phyloP scores from a whole-genome alignment of 495 filamentous ascomycete genomes.

The Penicillium odoratum region DNA sequence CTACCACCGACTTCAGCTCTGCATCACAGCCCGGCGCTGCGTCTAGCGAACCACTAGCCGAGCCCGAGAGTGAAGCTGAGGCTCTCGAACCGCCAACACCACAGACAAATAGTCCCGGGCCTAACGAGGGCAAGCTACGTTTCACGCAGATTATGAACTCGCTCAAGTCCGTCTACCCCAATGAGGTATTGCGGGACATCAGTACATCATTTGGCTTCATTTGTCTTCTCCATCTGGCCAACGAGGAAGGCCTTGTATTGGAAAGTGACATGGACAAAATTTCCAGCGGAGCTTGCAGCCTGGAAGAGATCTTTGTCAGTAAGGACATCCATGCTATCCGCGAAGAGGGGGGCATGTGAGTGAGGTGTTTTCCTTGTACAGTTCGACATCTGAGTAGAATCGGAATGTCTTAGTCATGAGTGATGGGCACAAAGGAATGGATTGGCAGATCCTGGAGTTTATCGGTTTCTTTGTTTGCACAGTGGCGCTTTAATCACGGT shows the following conservation, averaged over 20 bases:
- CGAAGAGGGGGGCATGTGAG: constrained; percentile 40
- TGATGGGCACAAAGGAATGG: constrained; percentile 18
- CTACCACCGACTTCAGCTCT: constrained; percentile 35
- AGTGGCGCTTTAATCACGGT: constrained; percentile 18
- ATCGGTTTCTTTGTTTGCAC: constrained; percentile 23
- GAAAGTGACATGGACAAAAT: constrained; percentile 46
- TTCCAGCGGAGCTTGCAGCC: constrained; percentile 23
- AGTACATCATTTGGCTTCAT: constrained; percentile 98
- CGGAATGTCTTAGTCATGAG: constrained; percentile 22
- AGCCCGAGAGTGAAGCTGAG: constrained; percentile 31
- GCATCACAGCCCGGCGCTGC: constrained; percentile 29
- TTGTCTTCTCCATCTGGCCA: constrained; percentile 90
- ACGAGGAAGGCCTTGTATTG: constrained; percentile 87
- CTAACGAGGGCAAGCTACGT: constrained; percentile 56
- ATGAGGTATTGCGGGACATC: constrained; percentile 84
- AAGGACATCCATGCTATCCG: constrained; percentile 42
- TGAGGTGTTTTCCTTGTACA: constrained; percentile 28
- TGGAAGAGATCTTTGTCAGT: constrained; percentile 49
- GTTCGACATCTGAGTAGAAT: constrained; percentile 15
- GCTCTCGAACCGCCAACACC: constrained; percentile 36
- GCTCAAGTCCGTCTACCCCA: constrained; percentile 81
- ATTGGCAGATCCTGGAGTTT: constrained; percentile 34
- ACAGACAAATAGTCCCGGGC: constrained; percentile 26
- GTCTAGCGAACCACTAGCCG: constrained; percentile 23
- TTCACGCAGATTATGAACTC: constrained; percentile 92